Conservation (phyloP, 2,329 filamentous ascomycete species). For the Pseudogymnoascus sp. region DNA sequence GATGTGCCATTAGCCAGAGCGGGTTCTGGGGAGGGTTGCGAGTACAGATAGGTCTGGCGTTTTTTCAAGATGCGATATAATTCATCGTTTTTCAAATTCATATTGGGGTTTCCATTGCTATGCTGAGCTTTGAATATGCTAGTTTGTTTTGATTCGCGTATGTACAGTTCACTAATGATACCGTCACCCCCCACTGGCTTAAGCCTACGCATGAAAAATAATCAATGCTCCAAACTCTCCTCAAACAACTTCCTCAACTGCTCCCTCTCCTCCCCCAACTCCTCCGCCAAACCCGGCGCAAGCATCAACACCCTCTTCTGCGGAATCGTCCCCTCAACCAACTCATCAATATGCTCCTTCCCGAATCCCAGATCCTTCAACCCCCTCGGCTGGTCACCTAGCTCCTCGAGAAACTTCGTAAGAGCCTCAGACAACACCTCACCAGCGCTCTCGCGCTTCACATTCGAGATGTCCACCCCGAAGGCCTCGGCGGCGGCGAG, state of each 20-base stretch:
- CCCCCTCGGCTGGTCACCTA: conserved; percentile 87
- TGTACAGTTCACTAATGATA: neutral
- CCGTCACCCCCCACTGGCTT: neutral
- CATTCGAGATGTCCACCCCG: conserved; percentile 78
- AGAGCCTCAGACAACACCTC: conserved; percentile 81
- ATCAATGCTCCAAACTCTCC: conserved; percentile 44
- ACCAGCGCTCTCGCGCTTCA: conserved; percentile 82
- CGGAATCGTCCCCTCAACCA: conserved; percentile 92
- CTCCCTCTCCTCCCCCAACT: conserved; percentile 61
- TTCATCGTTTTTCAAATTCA: neutral
- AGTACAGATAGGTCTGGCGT: neutral
- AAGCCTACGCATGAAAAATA: neutral
- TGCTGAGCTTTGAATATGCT: neutral
- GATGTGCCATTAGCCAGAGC: neutral
- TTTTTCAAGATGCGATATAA: neutral
- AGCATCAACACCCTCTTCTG: conserved; percentile 86
- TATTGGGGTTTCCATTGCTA: neutral
- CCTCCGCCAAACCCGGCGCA: conserved; percentile 68
- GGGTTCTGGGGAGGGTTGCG: neutral
- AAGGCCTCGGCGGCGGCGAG: conserved; percentile 82
- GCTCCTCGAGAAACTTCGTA: conserved; percentile 65
- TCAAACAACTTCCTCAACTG: conserved; percentile 65
- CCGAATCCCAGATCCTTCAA: conserved; percentile 77
- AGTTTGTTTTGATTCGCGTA: neutral
- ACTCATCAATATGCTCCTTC: conserved; percentile 61